phyloP scores from a whole-genome alignment of 1,139 yeast genomes.

The Hansenula lynferdii region DNA sequence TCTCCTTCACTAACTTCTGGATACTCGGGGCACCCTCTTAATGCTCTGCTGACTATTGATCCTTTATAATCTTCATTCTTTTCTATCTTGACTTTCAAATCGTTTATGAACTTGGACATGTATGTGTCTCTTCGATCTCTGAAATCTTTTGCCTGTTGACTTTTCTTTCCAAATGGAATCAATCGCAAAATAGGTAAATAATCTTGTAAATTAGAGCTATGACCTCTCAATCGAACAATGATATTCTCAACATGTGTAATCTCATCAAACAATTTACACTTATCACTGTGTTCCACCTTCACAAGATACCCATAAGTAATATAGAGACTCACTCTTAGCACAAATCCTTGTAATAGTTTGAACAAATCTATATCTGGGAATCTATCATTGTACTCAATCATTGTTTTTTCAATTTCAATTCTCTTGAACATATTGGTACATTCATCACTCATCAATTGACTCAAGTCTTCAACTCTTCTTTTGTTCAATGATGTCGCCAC shows the following conservation, averaged over 20 bases:
- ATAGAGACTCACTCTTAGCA: constrained; percentile 50
- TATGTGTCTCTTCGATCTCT: constrained; percentile 50
- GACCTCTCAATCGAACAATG: constrained; percentile 60
- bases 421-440: constrained; percentile 30
- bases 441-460: constrained; percentile 40
- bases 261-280: constrained; percentile 40
- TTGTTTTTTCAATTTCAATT: constrained; percentile 11
- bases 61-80: constrained; percentile 24
- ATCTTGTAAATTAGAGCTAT: constrained; percentile 57
- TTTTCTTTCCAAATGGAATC: constrained; percentile 26
- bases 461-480: constrained; percentile 28
- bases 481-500: constrained; percentile 47
- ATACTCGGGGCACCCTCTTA: constrained; percentile 18
- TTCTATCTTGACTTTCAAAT: constrained; percentile 24
- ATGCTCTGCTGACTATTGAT: constrained; percentile 43
- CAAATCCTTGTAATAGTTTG: constrained; percentile 44
- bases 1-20: constrained; percentile 35
- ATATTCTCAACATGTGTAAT: constrained; percentile 60
- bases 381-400: constrained; percentile 8
- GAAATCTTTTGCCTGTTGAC: constrained; percentile 30
- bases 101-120: constrained; percentile 37
- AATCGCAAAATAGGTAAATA: constrained; percentile 49
- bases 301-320: constrained; percentile 58
- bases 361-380: constrained; percentile 37
- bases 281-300: constrained; percentile 37